Conservation (phyloP, 495 filamentous ascomycete species). For the Rostrohypoxylon terebratum region DNA sequence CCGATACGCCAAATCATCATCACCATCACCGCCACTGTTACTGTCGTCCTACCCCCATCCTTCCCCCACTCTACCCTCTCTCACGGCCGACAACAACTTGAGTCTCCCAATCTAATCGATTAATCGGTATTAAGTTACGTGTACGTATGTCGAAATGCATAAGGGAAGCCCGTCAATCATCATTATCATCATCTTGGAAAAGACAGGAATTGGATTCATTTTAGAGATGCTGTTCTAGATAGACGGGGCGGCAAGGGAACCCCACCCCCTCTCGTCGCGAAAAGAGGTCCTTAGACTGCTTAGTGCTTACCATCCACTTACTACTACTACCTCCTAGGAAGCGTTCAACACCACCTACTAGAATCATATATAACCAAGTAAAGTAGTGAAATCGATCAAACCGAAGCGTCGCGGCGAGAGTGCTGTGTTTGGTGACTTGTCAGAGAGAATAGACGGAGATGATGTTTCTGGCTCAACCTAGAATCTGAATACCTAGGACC, state of each 20-base stretch:
- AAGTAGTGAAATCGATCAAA: conserved; percentile 32
- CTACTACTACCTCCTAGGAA: conserved; percentile 16
- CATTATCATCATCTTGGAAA: conserved; percentile 12
- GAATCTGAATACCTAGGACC: no score
- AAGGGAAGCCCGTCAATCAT: neutral
- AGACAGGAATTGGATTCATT: conserved; percentile 21
- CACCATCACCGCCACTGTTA: neutral
- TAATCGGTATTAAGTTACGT: neutral
- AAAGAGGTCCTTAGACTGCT: conserved; percentile 29
- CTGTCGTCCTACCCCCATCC: neutral
- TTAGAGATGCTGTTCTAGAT: conserved; percentile 30
- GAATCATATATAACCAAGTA: conserved; percentile 32
- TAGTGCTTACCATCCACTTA: conserved; percentile 6
- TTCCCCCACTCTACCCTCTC: no score
- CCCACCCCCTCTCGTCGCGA: neutral
- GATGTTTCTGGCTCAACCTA: no score
- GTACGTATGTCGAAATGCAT: conserved; percentile 17
- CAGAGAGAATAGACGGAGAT: neutral
- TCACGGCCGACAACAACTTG: conserved; percentile 3
- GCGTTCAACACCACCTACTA: conserved; percentile 39
- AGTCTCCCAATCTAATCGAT: conserved; percentile 1
- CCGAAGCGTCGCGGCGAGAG: no score
- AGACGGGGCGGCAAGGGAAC: conserved; percentile 13
- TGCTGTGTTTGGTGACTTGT: neutral
- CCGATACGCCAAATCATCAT: neutral